Percentiles rank a stretch among this genome's conserved stretches.
phyloP scores from a whole-genome alignment of 805 yeast species.

The Lipomyces oligophaga region DNA sequence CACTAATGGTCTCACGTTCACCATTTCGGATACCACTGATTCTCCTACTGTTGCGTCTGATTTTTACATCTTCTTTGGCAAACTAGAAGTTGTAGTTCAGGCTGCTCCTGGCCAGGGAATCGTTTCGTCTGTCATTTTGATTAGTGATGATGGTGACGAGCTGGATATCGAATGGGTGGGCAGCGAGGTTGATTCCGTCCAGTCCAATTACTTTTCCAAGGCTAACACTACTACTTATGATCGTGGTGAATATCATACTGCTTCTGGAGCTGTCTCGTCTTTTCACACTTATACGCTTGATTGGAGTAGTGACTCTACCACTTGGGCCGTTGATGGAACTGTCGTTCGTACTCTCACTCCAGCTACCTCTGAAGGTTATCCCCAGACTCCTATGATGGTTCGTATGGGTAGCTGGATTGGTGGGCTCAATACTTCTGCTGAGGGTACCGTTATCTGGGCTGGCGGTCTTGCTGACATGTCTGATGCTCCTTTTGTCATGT shows the following conservation, averaged over 20 bases:
- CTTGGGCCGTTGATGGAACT: constrained; percentile 71
- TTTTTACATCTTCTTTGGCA: constrained; percentile 86
- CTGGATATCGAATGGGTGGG: constrained; percentile 88
- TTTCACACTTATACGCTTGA: constrained; percentile 80
- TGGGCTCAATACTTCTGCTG: constrained; percentile 47
- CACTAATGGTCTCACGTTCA: constrained; percentile 59
- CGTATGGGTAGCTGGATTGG: constrained; percentile 58
- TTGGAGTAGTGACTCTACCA: constrained; percentile 64
- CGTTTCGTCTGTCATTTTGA: constrained; percentile 75
- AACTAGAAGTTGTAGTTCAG: constrained; percentile 64
- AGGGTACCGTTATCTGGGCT: constrained; percentile 70
- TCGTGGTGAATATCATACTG: constrained; percentile 69
- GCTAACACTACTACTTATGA: constrained; percentile 75
- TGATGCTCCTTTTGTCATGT: constrained; percentile 59
- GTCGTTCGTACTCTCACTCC: constrained; percentile 60
- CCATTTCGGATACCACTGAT: constrained; percentile 60
- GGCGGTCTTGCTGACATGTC: constrained; percentile 68
- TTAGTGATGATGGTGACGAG: constrained; percentile 83
- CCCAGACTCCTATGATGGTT: constrained; percentile 83
- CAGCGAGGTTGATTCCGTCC: constrained; percentile 57
- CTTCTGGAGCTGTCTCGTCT: constrained; percentile 51
- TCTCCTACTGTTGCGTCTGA: constrained; percentile 75
- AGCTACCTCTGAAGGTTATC: constrained; percentile 55
- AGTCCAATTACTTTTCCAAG: constrained; percentile 60
- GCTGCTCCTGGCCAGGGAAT: constrained; percentile 78